Base-by-base conservation (phyloP, 1,284 basidiomycete genomes). In the Puccinia triticina region DNA sequence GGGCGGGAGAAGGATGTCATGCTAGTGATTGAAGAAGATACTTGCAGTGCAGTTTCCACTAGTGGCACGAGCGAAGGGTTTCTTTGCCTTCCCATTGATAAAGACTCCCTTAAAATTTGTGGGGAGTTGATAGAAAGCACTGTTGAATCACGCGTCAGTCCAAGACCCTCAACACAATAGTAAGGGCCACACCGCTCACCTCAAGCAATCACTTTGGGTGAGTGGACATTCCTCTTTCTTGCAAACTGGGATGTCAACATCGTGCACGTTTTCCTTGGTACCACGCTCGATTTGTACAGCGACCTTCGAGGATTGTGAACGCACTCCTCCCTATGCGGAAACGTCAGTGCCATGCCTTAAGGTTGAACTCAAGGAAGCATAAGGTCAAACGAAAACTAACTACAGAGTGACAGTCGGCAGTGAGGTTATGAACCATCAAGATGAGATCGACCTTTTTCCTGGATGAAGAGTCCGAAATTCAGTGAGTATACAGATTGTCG, bases 161-260 rank as follows among this genome's bases (percentile, higher is more conserved):
- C 16, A n/a, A 7, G 64, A 40, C 23, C 21, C 18, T 43, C 18
- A 43, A 5, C 37, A 43, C 40, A 12, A 43, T 1, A 40, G 34
- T 43, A 3, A 10, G 37, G 32, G 18, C 23, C 37, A 23, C 37
- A 61, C n/a, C 21, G 12, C 64, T 66, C 37, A 66, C 64, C 64
- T 66, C 64, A 66, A 66, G 12, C 64, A 66, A 66, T 66, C 64
- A 43, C 64, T 66, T 66, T 66, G 64, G 23, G 64, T 66, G 3
- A 66, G 23, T 23, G 64, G 64, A 43, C 64, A 66, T 23, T 66
- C 4, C 37, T 66, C 18, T n/a, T 66, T 66, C 37, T 66, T 66
- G 64, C 64, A 66, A 40, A 66, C 12, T 21, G 64, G 32, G 21
- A 1, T 40, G 37, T 66, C 16, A 21, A 66, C 21, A 4, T 66